These are phyloP conservation scores for Candida patagonica DNA, from an alignment of 805 yeast species.

Conservation along the genomic window DNA sequence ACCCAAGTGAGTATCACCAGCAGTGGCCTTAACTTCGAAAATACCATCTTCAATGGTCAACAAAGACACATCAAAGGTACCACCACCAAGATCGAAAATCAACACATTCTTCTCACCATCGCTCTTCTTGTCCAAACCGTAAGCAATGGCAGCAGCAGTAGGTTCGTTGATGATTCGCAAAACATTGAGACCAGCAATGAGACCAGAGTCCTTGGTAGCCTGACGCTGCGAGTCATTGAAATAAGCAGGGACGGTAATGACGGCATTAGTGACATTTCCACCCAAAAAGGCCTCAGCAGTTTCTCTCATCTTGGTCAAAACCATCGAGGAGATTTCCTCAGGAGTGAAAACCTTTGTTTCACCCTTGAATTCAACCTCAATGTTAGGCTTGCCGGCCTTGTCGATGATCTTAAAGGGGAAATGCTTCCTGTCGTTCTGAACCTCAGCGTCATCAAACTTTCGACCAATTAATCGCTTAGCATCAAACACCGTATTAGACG, in stretches of 20 bases:
- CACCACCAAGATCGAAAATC: constrained; percentile 95
- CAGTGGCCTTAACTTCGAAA: constrained; percentile 85
- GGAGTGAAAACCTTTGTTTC: constrained; percentile 85
- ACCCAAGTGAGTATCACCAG: constrained; percentile 96
- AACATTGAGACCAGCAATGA: constrained; percentile 76
- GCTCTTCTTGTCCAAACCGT: constrained; percentile 72
- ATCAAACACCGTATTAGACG: constrained; percentile 74
- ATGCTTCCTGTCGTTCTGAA: constrained; percentile 83
- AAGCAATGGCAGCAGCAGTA: constrained; percentile 95
- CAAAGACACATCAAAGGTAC: constrained; percentile 89
- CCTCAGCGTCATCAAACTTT: constrained; percentile 71
- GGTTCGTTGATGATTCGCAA: constrained; percentile 84
- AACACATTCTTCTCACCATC: constrained; percentile 81
- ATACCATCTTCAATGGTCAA: constrained; percentile 86
- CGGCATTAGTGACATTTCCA: constrained; percentile 71
- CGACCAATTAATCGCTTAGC: constrained; percentile 94
- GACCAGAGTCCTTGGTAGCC: constrained; percentile 86
- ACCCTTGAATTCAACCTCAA: constrained; percentile 73
- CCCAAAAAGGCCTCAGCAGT: constrained; percentile 78
- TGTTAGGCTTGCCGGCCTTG: constrained; percentile 68
- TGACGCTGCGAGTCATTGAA: constrained; percentile 85
- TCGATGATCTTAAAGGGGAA: constrained; percentile 82
- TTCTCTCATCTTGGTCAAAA: constrained; percentile 80
- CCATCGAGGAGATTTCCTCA: constrained; percentile 93
- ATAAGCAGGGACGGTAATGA: constrained; percentile 81